Percentiles rank a stretch among this genome's conserved stretches.
Evolutionary conservation across 768 basidiomycete species (phyloP).

Genomic region (Agrocybe pediades): DNA sequence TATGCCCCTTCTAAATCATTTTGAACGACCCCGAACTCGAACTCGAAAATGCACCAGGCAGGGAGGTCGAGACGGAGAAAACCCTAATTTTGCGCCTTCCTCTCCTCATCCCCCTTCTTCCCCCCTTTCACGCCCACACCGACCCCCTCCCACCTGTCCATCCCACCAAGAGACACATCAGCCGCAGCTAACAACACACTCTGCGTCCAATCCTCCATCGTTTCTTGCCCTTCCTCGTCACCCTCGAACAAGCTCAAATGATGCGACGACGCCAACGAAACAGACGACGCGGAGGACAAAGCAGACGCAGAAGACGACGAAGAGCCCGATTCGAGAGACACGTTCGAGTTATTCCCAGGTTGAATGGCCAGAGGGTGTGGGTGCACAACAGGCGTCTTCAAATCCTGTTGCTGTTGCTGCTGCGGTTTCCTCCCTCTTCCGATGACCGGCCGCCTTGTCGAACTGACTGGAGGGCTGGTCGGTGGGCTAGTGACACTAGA

Average conservation of each 20-base stretch:
- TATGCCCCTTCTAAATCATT: no score
- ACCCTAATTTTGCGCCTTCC: neutral
- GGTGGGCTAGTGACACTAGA: neutral
- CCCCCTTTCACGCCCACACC: neutral
- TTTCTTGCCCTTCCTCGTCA: slow-evolving; percentile 37
- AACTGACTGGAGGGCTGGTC: neutral
- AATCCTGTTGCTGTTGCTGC: neutral
- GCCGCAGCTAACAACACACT: slow-evolving; percentile 77
- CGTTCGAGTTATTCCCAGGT: neutral
- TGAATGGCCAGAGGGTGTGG: no score
- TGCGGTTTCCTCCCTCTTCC: neutral
- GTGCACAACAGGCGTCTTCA: neutral
- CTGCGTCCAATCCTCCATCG: slow-evolving; percentile 69
- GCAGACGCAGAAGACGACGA: slow-evolving; percentile 8
- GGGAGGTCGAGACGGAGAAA: no score
- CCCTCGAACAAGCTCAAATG: slow-evolving; percentile 49
- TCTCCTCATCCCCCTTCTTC: no score
- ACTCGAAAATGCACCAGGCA: no score
- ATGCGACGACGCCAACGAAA: slow-evolving; percentile 42
- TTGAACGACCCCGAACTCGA: no score
- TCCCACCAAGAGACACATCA: slow-evolving; percentile 4
- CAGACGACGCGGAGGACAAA: slow-evolving; percentile 18
- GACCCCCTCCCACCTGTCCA: neutral
- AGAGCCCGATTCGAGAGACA: neutral
- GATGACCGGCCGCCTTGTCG: neutral